phyloP scores from a whole-genome alignment of 139 green algal species.

The Chlamydomonas sp. region DNA sequence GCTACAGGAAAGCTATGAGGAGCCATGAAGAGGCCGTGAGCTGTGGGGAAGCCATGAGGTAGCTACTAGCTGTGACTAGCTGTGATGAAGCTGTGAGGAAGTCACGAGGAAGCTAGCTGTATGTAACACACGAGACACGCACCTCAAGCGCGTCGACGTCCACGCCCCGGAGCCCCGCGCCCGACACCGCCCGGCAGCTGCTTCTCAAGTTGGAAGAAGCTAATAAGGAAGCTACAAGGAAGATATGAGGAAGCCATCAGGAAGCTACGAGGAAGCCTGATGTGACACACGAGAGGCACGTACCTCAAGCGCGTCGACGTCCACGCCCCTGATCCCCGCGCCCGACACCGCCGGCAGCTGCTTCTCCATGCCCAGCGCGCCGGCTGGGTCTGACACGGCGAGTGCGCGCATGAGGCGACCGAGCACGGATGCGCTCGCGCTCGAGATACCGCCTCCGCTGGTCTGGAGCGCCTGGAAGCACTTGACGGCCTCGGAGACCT shows the following conservation, averaged over 20 bases:
- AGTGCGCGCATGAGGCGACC: constrained; percentile 34
- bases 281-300: background rate
- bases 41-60: too few relatives aligned
- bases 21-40: too few relatives aligned
- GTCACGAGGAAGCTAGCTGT: too few relatives aligned
- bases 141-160: constrained; percentile 54
- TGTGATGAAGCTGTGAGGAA: too few relatives aligned
- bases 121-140: background rate
- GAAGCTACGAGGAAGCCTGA: too few relatives aligned
- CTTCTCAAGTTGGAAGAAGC: too few relatives aligned
- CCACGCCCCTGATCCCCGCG: constrained; percentile 17
- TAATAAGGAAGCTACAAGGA: too few relatives aligned
- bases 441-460: background rate
- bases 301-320: constrained; percentile 52
- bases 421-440: constrained; percentile 11
- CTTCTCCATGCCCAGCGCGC: constrained; percentile 7
- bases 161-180: constrained; percentile 12
- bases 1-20: too few relatives aligned
- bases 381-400: constrained; percentile 11
- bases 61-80: too few relatives aligned
- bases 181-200: constrained; percentile 18
- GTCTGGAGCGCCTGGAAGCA: constrained; percentile 20
- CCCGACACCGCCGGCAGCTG: constrained; percentile 18
- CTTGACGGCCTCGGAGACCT: constrained; percentile 15
- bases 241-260: too few relatives aligned